Evolutionary conservation across 2,329 filamentous ascomycete genomes (phyloP).

Genomic region (Nemania serpens): DNA sequence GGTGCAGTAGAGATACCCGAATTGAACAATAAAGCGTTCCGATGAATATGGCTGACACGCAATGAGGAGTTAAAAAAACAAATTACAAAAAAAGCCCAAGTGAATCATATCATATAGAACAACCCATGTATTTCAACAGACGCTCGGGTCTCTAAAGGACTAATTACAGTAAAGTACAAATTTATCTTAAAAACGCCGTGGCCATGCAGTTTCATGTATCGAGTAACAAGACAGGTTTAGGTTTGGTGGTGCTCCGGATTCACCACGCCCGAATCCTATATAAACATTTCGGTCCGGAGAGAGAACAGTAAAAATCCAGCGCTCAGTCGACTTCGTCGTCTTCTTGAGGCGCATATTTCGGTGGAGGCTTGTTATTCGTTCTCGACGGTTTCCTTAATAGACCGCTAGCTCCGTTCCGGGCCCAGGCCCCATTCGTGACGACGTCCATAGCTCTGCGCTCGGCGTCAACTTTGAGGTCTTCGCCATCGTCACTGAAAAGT

Average conservation of each 20-base stretch:
- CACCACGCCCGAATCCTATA: background rate
- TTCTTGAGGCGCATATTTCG: constrained; percentile 23
- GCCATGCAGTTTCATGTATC: constrained; percentile 16
- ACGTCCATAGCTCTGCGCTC: constrained; percentile 50
- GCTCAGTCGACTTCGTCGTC: constrained; percentile 27
- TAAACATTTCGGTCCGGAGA: background rate
- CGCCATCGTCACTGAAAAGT: constrained; percentile 41
- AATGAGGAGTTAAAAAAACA: no score
- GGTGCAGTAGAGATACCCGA: no score
- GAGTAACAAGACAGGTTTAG: background rate
- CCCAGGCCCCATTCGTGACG: constrained; percentile 47
- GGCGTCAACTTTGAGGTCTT: constrained; percentile 31
- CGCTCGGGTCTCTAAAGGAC: background rate
- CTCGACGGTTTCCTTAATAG: constrained; percentile 38
- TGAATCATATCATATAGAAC: no score
- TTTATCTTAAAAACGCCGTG: constrained; percentile 2
- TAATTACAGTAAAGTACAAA: constrained; percentile 14
- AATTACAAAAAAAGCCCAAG: no score
- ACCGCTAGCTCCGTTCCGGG: constrained; percentile 42
- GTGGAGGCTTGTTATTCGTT: constrained; percentile 14
- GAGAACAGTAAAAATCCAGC: background rate
- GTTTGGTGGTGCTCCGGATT: background rate
- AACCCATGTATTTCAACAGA: background rate
- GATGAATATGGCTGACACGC: no score
- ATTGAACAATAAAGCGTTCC: no score